phyloP scores from a whole-genome alignment of 176 grass and related monocot genomes.

The Zea luxurians region DNA sequence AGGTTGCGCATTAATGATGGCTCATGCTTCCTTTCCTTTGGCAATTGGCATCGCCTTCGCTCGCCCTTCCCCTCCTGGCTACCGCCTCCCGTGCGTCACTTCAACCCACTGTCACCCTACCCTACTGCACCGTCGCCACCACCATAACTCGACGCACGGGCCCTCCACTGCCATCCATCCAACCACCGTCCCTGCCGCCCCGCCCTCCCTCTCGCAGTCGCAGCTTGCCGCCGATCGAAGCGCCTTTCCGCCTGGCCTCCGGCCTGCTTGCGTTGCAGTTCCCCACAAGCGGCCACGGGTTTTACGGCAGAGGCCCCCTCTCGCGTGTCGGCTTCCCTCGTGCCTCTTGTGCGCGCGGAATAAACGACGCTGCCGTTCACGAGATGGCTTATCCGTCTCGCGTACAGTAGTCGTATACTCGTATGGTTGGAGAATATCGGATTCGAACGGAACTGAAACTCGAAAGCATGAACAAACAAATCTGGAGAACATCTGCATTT shows the following conservation, averaged over 20 bases:
- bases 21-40: slow-evolving; percentile 10
- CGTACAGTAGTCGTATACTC: not conserved
- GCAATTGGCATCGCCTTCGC: slow-evolving; percentile 15
- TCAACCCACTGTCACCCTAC: not conserved
- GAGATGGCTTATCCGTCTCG: not conserved
- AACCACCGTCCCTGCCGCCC: not conserved
- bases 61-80: not conserved
- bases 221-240: not conserved
- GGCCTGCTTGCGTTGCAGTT: not conserved
- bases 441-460: not conserved
- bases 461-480: not conserved
- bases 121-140: slow-evolving; percentile 24
- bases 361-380: slow-evolving; percentile 1
- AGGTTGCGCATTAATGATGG: slow-evolving; percentile 48
- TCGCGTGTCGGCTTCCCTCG: not conserved
- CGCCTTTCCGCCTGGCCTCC: slow-evolving; percentile 5
- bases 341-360: not conserved
- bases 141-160: slow-evolving; percentile 42
- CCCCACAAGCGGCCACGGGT: slow-evolving; percentile 18
- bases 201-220: not conserved
- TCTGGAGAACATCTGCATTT: not conserved
- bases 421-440: not conserved
- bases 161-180: slow-evolving; percentile 26
- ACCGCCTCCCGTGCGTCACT: slow-evolving; percentile 25
- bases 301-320: not conserved